These are phyloP conservation scores for Lachancea waltii DNA, from an alignment of 805 yeast genomes.

Conservation along the genomic window DNA sequence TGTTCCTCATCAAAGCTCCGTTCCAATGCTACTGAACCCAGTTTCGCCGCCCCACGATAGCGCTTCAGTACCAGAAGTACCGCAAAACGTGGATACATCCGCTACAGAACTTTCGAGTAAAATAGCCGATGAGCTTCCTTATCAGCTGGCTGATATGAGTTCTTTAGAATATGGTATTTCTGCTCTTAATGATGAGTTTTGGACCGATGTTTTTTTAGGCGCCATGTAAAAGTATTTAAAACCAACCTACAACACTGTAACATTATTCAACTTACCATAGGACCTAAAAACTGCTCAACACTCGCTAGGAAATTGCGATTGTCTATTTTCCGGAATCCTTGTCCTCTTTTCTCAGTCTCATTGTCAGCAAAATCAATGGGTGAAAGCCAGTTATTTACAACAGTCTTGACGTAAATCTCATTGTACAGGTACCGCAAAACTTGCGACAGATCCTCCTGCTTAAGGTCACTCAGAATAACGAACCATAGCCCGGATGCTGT, in stretches of 20 bases:
- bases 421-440: conserved; percentile 29
- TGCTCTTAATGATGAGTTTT: conserved; percentile 62
- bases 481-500: conserved; percentile 75
- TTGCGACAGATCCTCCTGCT: conserved; percentile 25
- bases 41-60: conserved; percentile 1
- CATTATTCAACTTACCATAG: conserved; percentile 22
- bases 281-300: conserved; percentile 28
- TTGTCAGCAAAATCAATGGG: conserved; percentile 30
- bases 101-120: background rate
- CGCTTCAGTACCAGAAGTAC: background rate
- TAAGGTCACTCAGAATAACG: conserved; percentile 61
- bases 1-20: conserved; percentile 4
- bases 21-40: conserved; percentile 7
- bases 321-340: conserved; percentile 28
- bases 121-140: conserved; percentile 14
- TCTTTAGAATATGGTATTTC: conserved; percentile 43
- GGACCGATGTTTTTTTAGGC: conserved; percentile 45
- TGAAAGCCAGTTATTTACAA: conserved; percentile 27
- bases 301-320: conserved; percentile 25
- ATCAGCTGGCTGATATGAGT: conserved; percentile 29
- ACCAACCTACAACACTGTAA: background rate
- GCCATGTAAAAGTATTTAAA: conserved; percentile 10
- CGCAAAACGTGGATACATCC: background rate
- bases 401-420: conserved; percentile 28
- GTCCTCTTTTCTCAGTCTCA: conserved; percentile 28